These are phyloP conservation scores for Raffaelea deltoideospora DNA, from an alignment of 2,329 filamentous ascomycete genomes.

Conservation along the genomic window DNA sequence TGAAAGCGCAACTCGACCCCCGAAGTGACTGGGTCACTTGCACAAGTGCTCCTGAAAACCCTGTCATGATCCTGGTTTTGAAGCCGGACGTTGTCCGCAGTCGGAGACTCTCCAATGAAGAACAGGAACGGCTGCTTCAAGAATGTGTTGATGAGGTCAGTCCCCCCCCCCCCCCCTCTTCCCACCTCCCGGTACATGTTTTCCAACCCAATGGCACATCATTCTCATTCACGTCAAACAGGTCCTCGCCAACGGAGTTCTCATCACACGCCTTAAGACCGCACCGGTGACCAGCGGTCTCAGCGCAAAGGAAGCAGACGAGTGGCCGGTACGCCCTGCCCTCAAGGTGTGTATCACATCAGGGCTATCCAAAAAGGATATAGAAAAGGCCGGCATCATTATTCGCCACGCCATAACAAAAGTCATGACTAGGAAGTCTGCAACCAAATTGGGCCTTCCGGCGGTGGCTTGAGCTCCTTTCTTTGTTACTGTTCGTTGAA, in stretches of 20 bases:
- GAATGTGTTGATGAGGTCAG: constrained; percentile 93
- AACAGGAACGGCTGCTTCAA: constrained; percentile 73
- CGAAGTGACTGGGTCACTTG: constrained; percentile 85
- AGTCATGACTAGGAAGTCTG: constrained; percentile 53
- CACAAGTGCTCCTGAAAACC: constrained; percentile 71
- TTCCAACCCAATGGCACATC: too few species aligned
- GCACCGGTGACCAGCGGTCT: constrained; percentile 50
- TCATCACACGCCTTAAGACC: constrained; percentile 76
- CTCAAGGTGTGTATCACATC: constrained; percentile 85
- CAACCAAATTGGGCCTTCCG: constrained; percentile 12
- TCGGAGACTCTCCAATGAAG: constrained; percentile 51
- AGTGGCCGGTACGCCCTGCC: constrained; percentile 59
- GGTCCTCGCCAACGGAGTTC: constrained; percentile 73
- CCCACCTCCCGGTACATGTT: too few species aligned
- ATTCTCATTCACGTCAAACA: constrained; percentile 19
- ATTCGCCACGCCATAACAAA: constrained; percentile 92
- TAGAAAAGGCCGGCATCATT: constrained; percentile 78
- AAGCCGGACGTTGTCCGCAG: constrained; percentile 69
- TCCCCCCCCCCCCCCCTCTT: constrained; percentile 4
- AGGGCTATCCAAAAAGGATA: constrained; percentile 82
- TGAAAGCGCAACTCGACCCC: constrained; percentile 79
- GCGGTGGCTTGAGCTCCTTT: neutral
- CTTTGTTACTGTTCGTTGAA: too few species aligned
- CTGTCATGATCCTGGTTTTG: constrained; percentile 67
- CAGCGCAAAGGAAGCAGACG: constrained; percentile 51